These are phyloP conservation scores for Nephelium lappaceum DNA, from an alignment of 345 rosid genomes.

Conservation along the genomic window DNA sequence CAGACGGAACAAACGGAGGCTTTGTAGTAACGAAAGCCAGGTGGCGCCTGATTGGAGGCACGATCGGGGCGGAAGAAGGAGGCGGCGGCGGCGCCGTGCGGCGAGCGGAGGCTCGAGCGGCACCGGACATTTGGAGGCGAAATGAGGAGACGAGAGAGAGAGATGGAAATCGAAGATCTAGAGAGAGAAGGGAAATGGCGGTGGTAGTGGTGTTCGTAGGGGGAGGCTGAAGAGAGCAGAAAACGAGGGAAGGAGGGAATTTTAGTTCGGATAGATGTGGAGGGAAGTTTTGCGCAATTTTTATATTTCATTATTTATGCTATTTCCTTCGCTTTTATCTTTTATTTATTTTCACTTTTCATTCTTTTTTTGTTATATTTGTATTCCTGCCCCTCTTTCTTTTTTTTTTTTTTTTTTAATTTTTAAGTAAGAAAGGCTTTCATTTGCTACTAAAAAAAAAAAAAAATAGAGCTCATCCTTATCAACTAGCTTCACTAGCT, in stretches of 20 bases:
- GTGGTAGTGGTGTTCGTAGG: constrained; percentile 11
- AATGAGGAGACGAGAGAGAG: background rate
- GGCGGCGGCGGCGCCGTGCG: constrained; percentile 43
- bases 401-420: background rate
- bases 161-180: constrained; percentile 20
- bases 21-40: constrained; percentile 70
- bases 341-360: background rate
- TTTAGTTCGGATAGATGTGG: constrained; percentile 72
- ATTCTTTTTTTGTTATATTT: background rate
- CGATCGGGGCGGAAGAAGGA: constrained; percentile 44
- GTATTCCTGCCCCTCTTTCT: rapidly evolving
- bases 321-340: background rate
- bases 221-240: constrained; percentile 33
- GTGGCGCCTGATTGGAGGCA: constrained; percentile 77
- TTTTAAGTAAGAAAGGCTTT: no score
- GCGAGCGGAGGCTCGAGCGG: constrained; percentile 49
- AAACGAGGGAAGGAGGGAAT: constrained; percentile 81
- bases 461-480: no score
- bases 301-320: background rate
- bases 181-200: constrained; percentile 17
- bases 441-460: no score
- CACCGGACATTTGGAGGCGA: constrained; percentile 50
- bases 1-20: constrained; percentile 70
- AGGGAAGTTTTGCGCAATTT: constrained; percentile 50
- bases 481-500: no score